Percentiles rank a stretch among this genome's conserved stretches.
These are phyloP conservation scores for Apiospora arundinis DNA, from an alignment of 2,329 filamentous ascomycete genomes.

Conservation along the genomic window DNA sequence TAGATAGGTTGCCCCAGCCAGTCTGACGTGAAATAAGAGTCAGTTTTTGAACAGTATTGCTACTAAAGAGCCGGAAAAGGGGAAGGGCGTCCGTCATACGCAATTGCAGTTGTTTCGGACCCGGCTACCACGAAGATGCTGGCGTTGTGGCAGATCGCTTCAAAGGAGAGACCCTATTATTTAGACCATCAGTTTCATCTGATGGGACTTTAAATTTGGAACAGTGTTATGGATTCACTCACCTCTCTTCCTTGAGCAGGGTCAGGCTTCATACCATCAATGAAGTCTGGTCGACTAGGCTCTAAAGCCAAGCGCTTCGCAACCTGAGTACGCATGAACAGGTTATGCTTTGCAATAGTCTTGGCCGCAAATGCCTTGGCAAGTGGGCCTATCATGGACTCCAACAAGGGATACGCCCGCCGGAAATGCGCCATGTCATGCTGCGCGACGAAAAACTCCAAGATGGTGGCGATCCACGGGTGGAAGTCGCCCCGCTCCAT, in stretches of 20 bases:
- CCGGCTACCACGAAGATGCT: constrained; percentile 17
- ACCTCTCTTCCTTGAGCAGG: neutral
- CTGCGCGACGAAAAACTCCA: constrained; percentile 13
- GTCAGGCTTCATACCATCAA: constrained; percentile 16
- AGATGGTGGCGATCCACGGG: constrained; percentile 11
- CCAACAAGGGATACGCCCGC: constrained; percentile 18
- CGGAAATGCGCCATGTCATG: constrained; percentile 15
- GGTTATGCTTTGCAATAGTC: constrained; percentile 10
- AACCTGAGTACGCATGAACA: neutral
- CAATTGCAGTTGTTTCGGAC: constrained; percentile 17
- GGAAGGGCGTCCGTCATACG: neutral
- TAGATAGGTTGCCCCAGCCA: neutral
- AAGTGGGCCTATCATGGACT: neutral
- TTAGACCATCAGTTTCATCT: neutral
- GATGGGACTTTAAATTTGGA: no score
- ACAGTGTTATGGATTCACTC: neutral
- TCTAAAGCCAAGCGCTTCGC: constrained; percentile 9
- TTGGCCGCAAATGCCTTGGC: neutral
- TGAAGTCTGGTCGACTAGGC: constrained; percentile 16
- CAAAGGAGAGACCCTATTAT: neutral
- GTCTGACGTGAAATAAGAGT: neutral
- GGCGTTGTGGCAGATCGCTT: constrained; percentile 8
- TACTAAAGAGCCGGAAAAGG: neutral
- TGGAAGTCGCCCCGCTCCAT: constrained; percentile 12
- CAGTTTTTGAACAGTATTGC: neutral